Evolutionary conservation across 495 filamentous ascomycete genomes (phyloP), one percentile per base, ranked within the genome.

Genomic region (Trichoderma parareesei): DNA sequence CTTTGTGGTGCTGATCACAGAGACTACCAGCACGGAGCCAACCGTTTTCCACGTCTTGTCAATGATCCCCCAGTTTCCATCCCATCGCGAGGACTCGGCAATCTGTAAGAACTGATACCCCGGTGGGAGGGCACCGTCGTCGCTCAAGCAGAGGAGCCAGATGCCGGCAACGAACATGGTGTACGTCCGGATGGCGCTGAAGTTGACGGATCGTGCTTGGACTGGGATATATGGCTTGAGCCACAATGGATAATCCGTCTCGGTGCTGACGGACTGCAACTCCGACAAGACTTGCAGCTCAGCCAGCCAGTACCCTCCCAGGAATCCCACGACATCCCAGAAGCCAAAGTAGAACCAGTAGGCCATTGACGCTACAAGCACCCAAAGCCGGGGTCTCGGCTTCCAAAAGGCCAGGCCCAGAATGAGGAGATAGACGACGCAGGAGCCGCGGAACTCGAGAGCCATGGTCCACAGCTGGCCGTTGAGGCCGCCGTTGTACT

Each of bases 321-420:
- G 10, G 18, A 57, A 57, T 57, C 53, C 53, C 53, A 57, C 1
- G 10, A 57, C 53, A 37, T 57, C 53, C 53, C 53, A 57, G 3
- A 57, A 57, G 6, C 53, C 53, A 13, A 57, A 57, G 53, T 57
- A 57, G 53, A 57, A 57, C 53, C 53, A 57, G 53, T 57, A 57
- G 53, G 53, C 53, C 53, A 57, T 57, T 27, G 18, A 57, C 35
- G 53, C 53, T 14, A 20, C 53, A 57, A 57, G 53, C 27, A 27
- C 53, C 53, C 53, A 57, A 13, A 57, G 53, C 14, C 53, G 53
- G 53, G 53, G 27, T 27, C 53, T 57, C 53, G 53, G 53, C 9
- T 57, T 57, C 53, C 53, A 57, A 57, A 57, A 57, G 5, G 53
- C 53, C 53, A 57, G 53, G 18, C 53, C 53, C 11, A 57, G 9